These are phyloP conservation scores for Digitaria exilis DNA, from an alignment of 202 grass and related monocot genomes.

Conservation along the genomic window DNA sequence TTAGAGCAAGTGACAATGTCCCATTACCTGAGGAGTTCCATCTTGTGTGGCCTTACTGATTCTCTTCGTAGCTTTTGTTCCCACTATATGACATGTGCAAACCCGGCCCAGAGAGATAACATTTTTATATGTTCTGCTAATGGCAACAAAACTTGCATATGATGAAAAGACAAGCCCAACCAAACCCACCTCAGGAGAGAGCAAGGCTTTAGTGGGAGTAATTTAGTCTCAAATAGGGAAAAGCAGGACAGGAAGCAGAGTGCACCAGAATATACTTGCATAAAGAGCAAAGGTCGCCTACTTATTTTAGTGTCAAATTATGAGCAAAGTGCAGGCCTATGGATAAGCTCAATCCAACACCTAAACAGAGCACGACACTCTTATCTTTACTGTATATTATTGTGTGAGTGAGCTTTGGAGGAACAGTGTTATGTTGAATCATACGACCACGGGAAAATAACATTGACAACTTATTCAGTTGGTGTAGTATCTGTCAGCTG, in stretches of 20 bases:
- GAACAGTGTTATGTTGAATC: neutral
- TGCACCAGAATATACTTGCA: conserved; percentile 56
- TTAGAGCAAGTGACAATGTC: conserved; percentile 7
- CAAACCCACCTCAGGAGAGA: conserved; percentile 36
- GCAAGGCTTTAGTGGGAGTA: conserved; percentile 23
- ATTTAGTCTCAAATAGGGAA: conserved; percentile 43
- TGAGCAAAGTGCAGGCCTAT: conserved; percentile 28
- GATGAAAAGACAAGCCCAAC: conserved; percentile 30
- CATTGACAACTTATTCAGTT: neutral
- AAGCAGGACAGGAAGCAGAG: conserved; percentile 51
- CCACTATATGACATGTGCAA: conserved; percentile 12
- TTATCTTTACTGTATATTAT: neutral
- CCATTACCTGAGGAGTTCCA: conserved; percentile 26
- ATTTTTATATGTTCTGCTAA: conserved; percentile 20
- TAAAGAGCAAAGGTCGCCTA: conserved; percentile 37
- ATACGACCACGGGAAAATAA: neutral
- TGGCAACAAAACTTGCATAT: conserved; percentile 15
- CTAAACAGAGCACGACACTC: neutral
- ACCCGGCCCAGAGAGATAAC: neutral
- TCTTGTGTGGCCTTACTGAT: conserved; percentile 34
- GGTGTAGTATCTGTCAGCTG: neutral
- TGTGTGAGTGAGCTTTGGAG: neutral
- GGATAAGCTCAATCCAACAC: conserved; percentile 48
- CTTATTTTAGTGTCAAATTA: conserved; percentile 47
- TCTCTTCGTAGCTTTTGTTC: conserved; percentile 5